These are phyloP conservation scores for Torulaspora microellipsoides DNA, from an alignment of 805 yeast genomes.

Conservation along the genomic window DNA sequence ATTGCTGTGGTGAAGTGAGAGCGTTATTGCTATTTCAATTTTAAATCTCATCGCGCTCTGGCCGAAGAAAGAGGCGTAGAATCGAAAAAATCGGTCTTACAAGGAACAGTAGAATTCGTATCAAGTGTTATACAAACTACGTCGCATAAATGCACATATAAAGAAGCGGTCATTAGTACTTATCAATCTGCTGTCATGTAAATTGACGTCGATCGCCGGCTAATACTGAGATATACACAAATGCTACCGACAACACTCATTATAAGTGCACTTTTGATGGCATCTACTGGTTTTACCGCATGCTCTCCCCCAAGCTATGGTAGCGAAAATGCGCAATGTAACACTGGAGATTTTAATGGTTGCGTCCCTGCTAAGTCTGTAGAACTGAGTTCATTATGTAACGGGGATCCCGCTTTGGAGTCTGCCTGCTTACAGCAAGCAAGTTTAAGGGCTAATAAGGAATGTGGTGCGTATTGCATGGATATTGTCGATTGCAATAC, in stretches of 20 bases:
- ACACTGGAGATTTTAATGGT: conserved; percentile 10
- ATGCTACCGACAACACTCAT: neutral
- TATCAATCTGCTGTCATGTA: no score
- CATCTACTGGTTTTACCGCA: neutral
- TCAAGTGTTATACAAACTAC: no score
- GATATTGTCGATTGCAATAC: conserved; percentile 7
- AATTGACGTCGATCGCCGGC: no score
- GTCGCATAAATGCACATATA: no score
- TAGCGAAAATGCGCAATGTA: conserved; percentile 7
- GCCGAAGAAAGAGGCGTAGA: no score
- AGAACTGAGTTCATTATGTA: conserved; percentile 9
- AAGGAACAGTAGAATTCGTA: no score
- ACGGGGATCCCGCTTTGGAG: conserved; percentile 10
- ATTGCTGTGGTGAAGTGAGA: no score
- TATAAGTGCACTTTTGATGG: neutral
- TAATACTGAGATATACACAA: neutral
- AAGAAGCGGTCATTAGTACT: no score
- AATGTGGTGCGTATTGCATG: conserved; percentile 10
- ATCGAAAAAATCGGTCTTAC: no score
- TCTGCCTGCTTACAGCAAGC: conserved; percentile 10
- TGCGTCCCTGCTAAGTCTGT: conserved; percentile 11
- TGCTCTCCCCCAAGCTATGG: conserved; percentile 8
- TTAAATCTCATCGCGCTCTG: no score
- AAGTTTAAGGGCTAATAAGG: conserved; percentile 10
- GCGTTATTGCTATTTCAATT: no score